Evolutionary conservation across 73 alveolate genomes (phyloP).

Genomic region (Stentor coeruleus): DNA sequence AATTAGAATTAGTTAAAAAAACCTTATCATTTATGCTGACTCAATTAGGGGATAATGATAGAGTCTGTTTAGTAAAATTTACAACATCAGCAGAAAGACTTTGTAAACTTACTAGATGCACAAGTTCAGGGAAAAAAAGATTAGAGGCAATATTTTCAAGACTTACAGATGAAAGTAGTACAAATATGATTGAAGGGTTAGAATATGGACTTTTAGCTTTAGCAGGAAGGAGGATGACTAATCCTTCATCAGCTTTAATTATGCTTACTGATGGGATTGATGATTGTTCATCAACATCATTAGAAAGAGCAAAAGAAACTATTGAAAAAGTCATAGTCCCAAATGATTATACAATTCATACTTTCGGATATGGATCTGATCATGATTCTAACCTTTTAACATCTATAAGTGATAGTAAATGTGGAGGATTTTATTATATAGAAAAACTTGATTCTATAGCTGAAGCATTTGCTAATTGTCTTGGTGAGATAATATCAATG

Average conservation of each 20-base stretch:
- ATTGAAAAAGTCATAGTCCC: slow-evolving; percentile 27
- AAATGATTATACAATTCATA: slow-evolving; percentile 22
- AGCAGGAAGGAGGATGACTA: slow-evolving; percentile 38
- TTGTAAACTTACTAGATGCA: slow-evolving; percentile 38
- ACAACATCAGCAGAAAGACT: slow-evolving; percentile 41
- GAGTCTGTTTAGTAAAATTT: slow-evolving; percentile 51
- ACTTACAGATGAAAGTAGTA: slow-evolving; percentile 65
- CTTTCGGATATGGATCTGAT: slow-evolving; percentile 27
- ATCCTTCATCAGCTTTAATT: slow-evolving; percentile 50
- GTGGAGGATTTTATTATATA: slow-evolving; percentile 25
- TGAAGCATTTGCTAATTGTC: slow-evolving; percentile 21
- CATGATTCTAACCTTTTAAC: slow-evolving; percentile 26
- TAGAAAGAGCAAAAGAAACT: slow-evolving; percentile 30
- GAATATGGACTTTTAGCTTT: slow-evolving; percentile 52
- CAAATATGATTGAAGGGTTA: slow-evolving; percentile 56
- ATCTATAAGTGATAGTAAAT: slow-evolving; percentile 32
- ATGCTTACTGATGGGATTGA: slow-evolving; percentile 78
- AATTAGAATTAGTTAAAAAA: slow-evolving; percentile 43
- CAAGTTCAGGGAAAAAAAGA: slow-evolving; percentile 36
- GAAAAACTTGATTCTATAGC: slow-evolving; percentile 32
- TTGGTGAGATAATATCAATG: slow-evolving; percentile 14
- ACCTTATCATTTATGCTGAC: slow-evolving; percentile 43
- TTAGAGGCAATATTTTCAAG: slow-evolving; percentile 24
- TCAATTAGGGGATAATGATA: slow-evolving; percentile 52
- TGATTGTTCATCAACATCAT: slow-evolving; percentile 15